Percentiles rank a stretch among this genome's conserved stretches.
Evolutionary conservation across 495 filamentous ascomycete genomes (phyloP).

Genomic region (Cenococcum geophilum): DNA sequence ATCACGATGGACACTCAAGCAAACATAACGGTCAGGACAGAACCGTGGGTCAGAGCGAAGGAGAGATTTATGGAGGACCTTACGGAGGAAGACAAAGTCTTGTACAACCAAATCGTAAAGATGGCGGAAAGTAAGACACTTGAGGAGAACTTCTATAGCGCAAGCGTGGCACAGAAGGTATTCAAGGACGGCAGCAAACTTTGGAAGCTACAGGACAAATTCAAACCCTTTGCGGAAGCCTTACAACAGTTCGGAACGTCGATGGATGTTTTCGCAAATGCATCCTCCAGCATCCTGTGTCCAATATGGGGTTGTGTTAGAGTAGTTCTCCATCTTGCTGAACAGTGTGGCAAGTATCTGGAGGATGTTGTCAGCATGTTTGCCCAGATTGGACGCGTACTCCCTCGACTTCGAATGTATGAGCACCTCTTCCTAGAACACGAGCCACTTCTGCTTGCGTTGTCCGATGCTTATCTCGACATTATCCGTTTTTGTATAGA

Average conservation of each 20-base stretch:
- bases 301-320: slow-evolving; percentile 44
- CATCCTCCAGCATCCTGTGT: slow-evolving; percentile 35
- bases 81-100: slow-evolving; percentile 5
- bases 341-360: slow-evolving; percentile 38
- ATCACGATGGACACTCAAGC: too few relatives aligned
- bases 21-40: not conserved
- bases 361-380: slow-evolving; percentile 40
- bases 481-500: slow-evolving; percentile 39
- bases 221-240: slow-evolving; percentile 33
- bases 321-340: slow-evolving; percentile 39
- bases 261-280: slow-evolving; percentile 39
- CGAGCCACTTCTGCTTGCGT: slow-evolving; percentile 31
- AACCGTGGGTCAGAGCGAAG: not conserved
- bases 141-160: slow-evolving; percentile 35
- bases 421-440: slow-evolving; percentile 36
- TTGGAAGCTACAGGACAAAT: slow-evolving; percentile 24
- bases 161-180: slow-evolving; percentile 34
- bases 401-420: slow-evolving; percentile 38
- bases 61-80: slow-evolving; percentile 12
- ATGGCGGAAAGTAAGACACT: slow-evolving; percentile 15
- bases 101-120: not conserved
- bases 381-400: slow-evolving; percentile 38
- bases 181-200: slow-evolving; percentile 31
- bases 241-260: slow-evolving; percentile 42
- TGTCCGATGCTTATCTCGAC: slow-evolving; percentile 41